Percentiles rank a stretch among this genome's conserved stretches.
Conservation (phyloP, 192 early-diverging fungal species). For the Funneliformis mosseae region DNA sequence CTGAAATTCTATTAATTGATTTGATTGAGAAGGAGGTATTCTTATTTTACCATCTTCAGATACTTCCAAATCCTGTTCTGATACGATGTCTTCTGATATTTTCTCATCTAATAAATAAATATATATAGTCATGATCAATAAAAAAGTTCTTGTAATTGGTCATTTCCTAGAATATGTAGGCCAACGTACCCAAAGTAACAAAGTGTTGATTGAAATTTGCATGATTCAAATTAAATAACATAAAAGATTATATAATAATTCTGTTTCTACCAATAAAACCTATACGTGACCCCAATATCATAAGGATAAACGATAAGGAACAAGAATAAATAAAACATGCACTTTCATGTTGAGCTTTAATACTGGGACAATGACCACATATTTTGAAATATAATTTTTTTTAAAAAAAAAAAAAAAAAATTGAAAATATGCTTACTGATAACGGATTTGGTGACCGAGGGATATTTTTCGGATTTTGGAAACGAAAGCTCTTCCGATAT, state of each 20-base stretch:
- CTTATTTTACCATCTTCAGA: conserved; percentile 42
- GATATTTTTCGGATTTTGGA: conserved; percentile 22
- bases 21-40: conserved; percentile 40
- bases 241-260: not conserved
- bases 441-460: conserved; percentile 31
- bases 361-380: not conserved
- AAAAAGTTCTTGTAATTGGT: not conserved
- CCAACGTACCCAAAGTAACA: not conserved
- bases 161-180: not conserved
- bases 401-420: not conserved
- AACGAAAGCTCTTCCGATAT: conserved; percentile 43
- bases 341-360: no score
- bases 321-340: no score
- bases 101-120: not conserved
- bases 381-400: not conserved
- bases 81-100: conserved; percentile 18
- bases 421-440: conserved; percentile 7
- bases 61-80: conserved; percentile 41
- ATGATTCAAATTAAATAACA: not conserved
- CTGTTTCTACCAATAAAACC: not conserved
- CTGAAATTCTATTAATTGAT: conserved; percentile 47
- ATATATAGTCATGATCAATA: not conserved
- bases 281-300: no score
- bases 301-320: no score
- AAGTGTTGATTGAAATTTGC: not conserved